Conservation (phyloP, 352 stramenopile genomes). For the Globisporangium solare region DNA sequence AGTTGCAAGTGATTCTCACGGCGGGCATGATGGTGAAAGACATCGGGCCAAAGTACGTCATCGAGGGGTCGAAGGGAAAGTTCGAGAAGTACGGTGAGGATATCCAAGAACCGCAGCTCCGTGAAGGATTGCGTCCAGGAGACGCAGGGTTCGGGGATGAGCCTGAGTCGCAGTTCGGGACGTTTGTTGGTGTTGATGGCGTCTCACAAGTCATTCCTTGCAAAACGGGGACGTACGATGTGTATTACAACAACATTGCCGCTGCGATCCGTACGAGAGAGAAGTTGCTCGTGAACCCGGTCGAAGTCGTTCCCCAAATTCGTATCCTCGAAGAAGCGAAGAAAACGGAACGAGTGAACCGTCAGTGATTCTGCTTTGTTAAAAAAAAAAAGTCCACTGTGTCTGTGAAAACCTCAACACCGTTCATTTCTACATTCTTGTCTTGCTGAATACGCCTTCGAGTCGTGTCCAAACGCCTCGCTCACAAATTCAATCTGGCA, state of each 20-base stretch:
- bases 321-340: slow-evolving; percentile 71
- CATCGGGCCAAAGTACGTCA: slow-evolving; percentile 51
- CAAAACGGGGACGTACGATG: slow-evolving; percentile 45
- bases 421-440: neutral
- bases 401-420: neutral
- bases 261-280: slow-evolving; percentile 47
- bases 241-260: slow-evolving; percentile 72
- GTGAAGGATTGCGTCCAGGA: slow-evolving; percentile 43
- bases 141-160: slow-evolving; percentile 50
- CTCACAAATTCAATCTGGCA: slow-evolving; percentile 12
- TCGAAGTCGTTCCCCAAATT: slow-evolving; percentile 54
- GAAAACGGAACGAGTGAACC: slow-evolving; percentile 38
- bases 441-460: neutral
- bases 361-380: slow-evolving; percentile 3
- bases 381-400: neutral
- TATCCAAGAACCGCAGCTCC: slow-evolving; percentile 53
- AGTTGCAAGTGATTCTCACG: slow-evolving; percentile 53
- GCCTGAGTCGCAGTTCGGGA: slow-evolving; percentile 38
- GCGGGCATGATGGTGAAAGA: slow-evolving; percentile 66
- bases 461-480: neutral
- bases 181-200: slow-evolving; percentile 25
- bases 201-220: slow-evolving; percentile 29
- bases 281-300: slow-evolving; percentile 45
- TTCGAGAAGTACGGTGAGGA: slow-evolving; percentile 68
- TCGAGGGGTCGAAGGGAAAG: slow-evolving; percentile 50